phyloP scores from a whole-genome alignment of 345 rosid genomes.

The Hibiscus mutabilis region DNA sequence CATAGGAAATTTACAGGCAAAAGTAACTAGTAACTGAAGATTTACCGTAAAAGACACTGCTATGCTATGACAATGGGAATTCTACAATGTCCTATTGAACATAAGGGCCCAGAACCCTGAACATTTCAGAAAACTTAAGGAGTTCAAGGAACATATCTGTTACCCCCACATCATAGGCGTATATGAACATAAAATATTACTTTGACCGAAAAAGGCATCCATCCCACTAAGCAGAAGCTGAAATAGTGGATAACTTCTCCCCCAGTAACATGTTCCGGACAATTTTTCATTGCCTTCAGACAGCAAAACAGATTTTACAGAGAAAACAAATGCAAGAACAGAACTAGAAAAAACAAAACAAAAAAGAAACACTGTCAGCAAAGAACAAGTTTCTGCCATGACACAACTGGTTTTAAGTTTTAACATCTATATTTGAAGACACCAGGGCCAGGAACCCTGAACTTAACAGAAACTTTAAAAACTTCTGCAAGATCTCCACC shows the following conservation, averaged over 20 bases:
- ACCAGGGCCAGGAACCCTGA: slow-evolving; percentile 34
- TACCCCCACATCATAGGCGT: too few species aligned
- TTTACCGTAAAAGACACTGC: background rate
- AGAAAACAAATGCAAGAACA: slow-evolving; percentile 12
- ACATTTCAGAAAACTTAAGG: background rate
- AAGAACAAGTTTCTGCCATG: background rate
- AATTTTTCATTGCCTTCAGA: slow-evolving; percentile 29
- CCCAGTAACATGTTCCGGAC: slow-evolving; percentile 11
- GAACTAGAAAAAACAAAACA: slow-evolving; percentile 6
- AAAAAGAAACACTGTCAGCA: background rate
- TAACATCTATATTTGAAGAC: slow-evolving; percentile 14
- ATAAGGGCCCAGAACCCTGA: slow-evolving; percentile 2
- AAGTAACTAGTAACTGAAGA: background rate
- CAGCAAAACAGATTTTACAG: slow-evolving; percentile 5
- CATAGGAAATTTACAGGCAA: background rate
- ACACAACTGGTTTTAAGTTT: background rate
- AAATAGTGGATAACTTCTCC: slow-evolving; percentile 5
- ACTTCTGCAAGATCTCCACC: slow-evolving; percentile 13
- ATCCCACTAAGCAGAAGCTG: background rate
- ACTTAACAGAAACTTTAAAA: slow-evolving; percentile 17
- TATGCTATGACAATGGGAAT: background rate
- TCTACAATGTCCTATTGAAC: slow-evolving; percentile 5
- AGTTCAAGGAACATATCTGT: background rate
- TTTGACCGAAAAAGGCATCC: background rate
- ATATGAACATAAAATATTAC: background rate